Base-by-base conservation (phyloP, 352 stramenopile genomes). In the Phytophthora pini region DNA sequence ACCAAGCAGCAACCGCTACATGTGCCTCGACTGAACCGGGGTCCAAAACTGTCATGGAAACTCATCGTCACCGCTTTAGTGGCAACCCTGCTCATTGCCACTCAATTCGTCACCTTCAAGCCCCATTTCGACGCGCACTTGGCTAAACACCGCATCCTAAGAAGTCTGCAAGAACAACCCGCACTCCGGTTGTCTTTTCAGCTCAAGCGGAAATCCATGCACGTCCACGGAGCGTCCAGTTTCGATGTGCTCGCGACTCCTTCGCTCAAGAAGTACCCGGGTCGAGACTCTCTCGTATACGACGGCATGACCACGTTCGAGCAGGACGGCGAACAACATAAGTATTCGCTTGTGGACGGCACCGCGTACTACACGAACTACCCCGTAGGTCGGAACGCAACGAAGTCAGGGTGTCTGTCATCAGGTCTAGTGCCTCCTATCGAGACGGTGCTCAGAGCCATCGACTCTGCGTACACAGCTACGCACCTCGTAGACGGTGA, bases 261-360 rank as follows among this genome's bases (percentile, higher is more conserved):
- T 5, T 70, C 53, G 52, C 64, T 31, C 41, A 63, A 48, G 17
- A 50, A 44, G 13, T 53, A 9, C 4, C 27, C 13, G 4, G 13
- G 27, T 3, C 10, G 20, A n/a, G 27, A 60, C 24, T 45, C 54
- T 3, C 38, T 80, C 10, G 65, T 70, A 20, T 84, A 80, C 54
- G 61, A 84, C 51, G 76, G 72, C 6, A 32, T 80, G 5, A 59
- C 64, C 3, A 57, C 51, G 5, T 72, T 78, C 44, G 40, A 68
- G n/a, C 65, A 78, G 24, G 59, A 66, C 17, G 68, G 62, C 4
- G 44, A 61, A 26, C 70, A 46, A 5, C 65, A 78, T 40, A 70
- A 79, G 51, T 83, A 82, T 61, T 65, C 62, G 41, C 58, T 82
- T 27, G 62, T 82, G 0, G 65, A 86, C 40, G 56, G 73, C 5